phyloP scores from a whole-genome alignment of 148 eudicot genomes.

The Persicaria maculosa region DNA sequence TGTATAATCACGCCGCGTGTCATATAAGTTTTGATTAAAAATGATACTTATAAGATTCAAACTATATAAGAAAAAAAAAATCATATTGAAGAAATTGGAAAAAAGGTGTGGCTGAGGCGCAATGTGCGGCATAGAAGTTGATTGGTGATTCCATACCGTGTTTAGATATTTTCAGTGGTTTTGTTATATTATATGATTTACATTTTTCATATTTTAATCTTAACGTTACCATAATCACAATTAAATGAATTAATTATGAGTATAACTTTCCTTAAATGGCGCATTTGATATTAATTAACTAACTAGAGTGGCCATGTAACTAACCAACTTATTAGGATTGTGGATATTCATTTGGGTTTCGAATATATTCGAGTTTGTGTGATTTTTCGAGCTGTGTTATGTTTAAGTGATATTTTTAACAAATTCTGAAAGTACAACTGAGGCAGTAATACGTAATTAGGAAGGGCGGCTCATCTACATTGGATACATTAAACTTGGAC shows the following conservation, averaged over 20 bases:
- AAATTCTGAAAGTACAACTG: too few relatives aligned
- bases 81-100: not conserved
- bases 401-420: too few relatives aligned
- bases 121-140: not conserved
- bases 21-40: not conserved
- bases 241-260: not conserved
- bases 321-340: not conserved
- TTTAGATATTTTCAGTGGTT: not conserved
- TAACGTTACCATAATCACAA: not conserved
- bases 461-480: too few relatives aligned
- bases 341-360: not conserved
- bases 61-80: not conserved
- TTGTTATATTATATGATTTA: not conserved
- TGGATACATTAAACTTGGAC: too few relatives aligned
- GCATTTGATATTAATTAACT: not conserved
- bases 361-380: not conserved
- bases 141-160: not conserved
- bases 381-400: not conserved
- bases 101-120: conserved; percentile 6
- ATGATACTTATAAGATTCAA: not conserved
- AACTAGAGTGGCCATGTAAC: not conserved
- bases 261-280: not conserved
- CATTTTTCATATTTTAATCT: not conserved
- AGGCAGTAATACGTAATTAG: too few relatives aligned
- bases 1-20: not conserved